A percentile compares a stretch with the other conserved stretches of the same genome.
Conservation (phyloP, 257 asterid species). For the Capsicum rhomboideum region DNA sequence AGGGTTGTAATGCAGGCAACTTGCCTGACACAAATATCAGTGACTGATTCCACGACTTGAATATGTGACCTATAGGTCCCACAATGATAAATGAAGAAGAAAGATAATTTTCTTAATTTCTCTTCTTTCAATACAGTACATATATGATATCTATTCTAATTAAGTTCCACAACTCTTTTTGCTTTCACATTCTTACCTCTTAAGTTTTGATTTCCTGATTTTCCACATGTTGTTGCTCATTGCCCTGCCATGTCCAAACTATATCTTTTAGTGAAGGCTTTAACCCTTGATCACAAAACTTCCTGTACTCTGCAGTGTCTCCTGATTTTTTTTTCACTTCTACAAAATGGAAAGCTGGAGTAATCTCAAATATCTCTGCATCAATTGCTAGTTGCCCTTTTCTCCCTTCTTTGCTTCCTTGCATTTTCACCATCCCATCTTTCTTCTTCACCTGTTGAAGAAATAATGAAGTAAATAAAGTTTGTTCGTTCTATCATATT, state of each 20-base stretch:
- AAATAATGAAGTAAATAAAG: too few relatives aligned
- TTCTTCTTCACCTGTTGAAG: too few relatives aligned
- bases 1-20: too few relatives aligned
- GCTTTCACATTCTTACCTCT: not conserved
- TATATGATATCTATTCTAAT: too few relatives aligned
- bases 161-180: not conserved
- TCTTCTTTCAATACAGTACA: too few relatives aligned
- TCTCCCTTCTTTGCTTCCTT: not conserved
- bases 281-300: slow-evolving; percentile 6
- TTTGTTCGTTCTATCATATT: too few relatives aligned
- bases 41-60: too few relatives aligned
- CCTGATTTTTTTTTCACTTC: slow-evolving; percentile 1
- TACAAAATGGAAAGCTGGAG: not conserved
- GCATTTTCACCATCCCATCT: too few relatives aligned
- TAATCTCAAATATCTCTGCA: not conserved
- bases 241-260: slow-evolving; percentile 44
- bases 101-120: too few relatives aligned
- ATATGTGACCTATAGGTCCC: too few relatives aligned
- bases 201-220: not conserved
- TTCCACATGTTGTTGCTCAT: slow-evolving; percentile 14
- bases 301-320: not conserved
- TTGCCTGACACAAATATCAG: too few relatives aligned
- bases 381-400: not conserved
- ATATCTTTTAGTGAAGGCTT: slow-evolving; percentile 29
- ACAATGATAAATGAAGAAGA: too few relatives aligned